Percentiles rank a stretch among this genome's conserved stretches.
phyloP scores from a whole-genome alignment of 2,329 filamentous ascomycete species.

The Purpureocillium takamizusanense region DNA sequence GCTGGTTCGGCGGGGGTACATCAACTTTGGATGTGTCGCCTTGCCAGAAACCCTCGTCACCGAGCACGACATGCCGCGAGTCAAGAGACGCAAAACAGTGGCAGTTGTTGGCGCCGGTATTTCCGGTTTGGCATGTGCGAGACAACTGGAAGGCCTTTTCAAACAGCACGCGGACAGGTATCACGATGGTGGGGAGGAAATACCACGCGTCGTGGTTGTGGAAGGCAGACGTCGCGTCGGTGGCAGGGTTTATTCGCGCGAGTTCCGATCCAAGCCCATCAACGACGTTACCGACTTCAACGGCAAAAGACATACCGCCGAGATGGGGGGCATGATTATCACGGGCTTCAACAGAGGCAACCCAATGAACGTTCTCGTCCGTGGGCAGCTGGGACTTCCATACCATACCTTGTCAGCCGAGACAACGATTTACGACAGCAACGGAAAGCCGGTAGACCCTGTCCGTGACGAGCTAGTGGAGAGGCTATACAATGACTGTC shows the following conservation, averaged over 20 bases:
- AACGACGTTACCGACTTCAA: conserved; percentile 42
- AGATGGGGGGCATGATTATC: conserved; percentile 97
- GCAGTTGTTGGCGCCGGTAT: conserved; percentile 91
- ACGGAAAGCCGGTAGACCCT: conserved; percentile 69
- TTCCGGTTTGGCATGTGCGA: conserved; percentile 82
- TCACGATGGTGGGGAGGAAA: conserved; percentile 53
- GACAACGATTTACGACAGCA: conserved; percentile 83
- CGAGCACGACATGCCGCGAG: conserved; percentile 24
- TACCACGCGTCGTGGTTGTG: conserved; percentile 68
- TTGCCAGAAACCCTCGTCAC: conserved; percentile 36
- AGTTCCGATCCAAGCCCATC: conserved; percentile 49
- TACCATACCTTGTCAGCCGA: conserved; percentile 75
- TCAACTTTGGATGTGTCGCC: conserved; percentile 90
- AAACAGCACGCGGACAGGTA: conserved; percentile 67
- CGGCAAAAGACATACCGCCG: conserved; percentile 66
- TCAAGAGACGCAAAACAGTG: conserved; percentile 57
- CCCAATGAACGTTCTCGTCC: conserved; percentile 81
- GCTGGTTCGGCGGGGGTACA: conserved; percentile 83
- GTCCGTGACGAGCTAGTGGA: conserved; percentile 76
- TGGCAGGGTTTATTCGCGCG: conserved; percentile 83
- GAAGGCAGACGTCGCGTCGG: conserved; percentile 85
- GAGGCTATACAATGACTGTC: conserved; percentile 86
- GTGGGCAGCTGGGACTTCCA: conserved; percentile 78
- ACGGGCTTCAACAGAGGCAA: conserved; percentile 96
- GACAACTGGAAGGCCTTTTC: conserved; percentile 82